Evolutionary conservation across 2,329 filamentous ascomycete species (phyloP), one percentile per base, ranked within the genome.

Genomic region (Cryphonectria parasitica): DNA sequence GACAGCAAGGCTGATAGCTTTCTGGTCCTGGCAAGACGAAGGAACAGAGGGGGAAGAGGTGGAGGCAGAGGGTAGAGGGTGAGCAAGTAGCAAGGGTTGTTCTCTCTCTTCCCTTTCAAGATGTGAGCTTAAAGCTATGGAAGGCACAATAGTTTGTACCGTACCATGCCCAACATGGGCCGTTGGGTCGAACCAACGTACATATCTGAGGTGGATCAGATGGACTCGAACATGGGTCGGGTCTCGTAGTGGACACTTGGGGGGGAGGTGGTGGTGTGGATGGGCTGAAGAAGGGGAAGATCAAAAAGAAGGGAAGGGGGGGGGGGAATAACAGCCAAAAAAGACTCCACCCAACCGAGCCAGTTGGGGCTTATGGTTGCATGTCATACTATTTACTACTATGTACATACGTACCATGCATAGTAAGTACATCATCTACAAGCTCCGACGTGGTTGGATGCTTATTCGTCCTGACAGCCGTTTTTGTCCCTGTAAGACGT

Each of bases 131-230:
- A 34, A 43, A 34, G 34, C 19, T 61, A 22, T 61, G 17, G 25
- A 31, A 39, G 31, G 34, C 19, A 39, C 31, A n/a, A 34, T 39
- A 61, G 19, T 39, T 61, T 39, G 58, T 39, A 61, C 58, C 58
- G 39, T n/a, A 39, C 31, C 22, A 61, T 61, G n/a, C 25, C 64
- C 45, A 66, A 66, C 49, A 36, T 54, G 63, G 63, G 25, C 63
- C 25, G 63, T 65, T 65, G 63, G 19, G 63, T 52, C 31, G 63
- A 52, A 39, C 63, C 63, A 65, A 65, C 63, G 28, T 43, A 65
- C 63, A 65, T 65, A 65, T 39, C 28, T 45, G 63, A 45, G 19
- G 63, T 54, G 63, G 63, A 65, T 65, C 34, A 65, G 63, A 65
- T 65, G 43, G 41, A 15, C 28, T 36, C 41, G 31, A 17, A 65